phyloP scores from a whole-genome alignment of 495 filamentous ascomycete species.

The Thermochaetoides thermophila region DNA sequence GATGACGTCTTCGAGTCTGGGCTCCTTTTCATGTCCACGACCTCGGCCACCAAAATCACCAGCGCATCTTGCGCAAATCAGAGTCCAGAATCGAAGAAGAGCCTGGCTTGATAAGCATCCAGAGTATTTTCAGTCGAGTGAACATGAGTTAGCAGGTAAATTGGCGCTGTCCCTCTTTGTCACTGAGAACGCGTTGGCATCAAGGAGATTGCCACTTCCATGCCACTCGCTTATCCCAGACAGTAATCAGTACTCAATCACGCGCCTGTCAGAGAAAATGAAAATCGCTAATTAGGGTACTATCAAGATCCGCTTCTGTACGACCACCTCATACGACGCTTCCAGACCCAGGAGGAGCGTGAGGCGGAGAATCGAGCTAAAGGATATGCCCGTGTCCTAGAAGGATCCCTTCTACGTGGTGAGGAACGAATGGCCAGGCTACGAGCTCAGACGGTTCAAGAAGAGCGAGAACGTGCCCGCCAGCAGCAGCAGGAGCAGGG shows the following conservation, averaged over 20 bases:
- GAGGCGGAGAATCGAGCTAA: constrained; percentile 54
- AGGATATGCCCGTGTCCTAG: constrained; percentile 58
- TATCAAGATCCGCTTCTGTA: constrained; percentile 75
- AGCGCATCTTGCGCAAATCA: constrained; percentile 19
- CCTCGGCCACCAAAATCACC: constrained; percentile 24
- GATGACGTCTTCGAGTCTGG: too few relatives aligned
- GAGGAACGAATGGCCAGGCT: constrained; percentile 58
- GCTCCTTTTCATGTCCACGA: constrained; percentile 17
- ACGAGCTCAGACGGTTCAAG: constrained; percentile 26
- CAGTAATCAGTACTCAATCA: too few relatives aligned
- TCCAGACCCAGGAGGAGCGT: constrained; percentile 57
- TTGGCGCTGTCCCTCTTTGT: neutral
- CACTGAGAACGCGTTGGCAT: neutral
- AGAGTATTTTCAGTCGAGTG: constrained; percentile 23
- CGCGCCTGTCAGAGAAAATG: too few relatives aligned
- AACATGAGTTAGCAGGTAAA: constrained; percentile 32
- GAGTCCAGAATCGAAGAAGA: constrained; percentile 27
- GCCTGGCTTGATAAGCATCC: constrained; percentile 28
- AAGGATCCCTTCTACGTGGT: constrained; percentile 54
- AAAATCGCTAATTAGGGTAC: too few relatives aligned
- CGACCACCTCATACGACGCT: constrained; percentile 63
- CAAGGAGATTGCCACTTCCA: neutral
- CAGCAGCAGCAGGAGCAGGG: neutral
- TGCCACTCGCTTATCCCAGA: too few relatives aligned
- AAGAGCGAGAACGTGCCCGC: constrained; percentile 8